Base-by-base conservation (phyloP, 176 grass and related monocot species). In the Triticum monococcum region DNA sequence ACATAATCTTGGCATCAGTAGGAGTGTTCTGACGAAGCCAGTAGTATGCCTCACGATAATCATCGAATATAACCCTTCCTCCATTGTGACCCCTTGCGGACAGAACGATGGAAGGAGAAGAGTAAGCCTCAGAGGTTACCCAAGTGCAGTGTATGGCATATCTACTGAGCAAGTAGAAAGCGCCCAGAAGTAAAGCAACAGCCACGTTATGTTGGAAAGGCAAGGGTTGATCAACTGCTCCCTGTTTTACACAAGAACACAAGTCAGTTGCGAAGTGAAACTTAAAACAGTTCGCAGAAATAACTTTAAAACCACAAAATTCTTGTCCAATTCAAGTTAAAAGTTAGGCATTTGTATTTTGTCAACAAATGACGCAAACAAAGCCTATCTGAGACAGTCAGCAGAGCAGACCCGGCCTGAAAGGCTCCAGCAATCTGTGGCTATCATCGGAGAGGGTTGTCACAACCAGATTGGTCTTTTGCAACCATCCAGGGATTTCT, bases 1-100 rank as follows among this genome's bases (percentile, higher is more conserved):
- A 99, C 97, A 99, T 99, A 81, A 99, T 87, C 87, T 99, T 99
- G 54, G 97, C 97, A 20, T 99, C 97, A 22, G 88, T 43, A 79
- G 97, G 97, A 77, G 97, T 99, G 83, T 99, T 99, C 72, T 99
- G 92, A 77, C 94, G 94, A 89, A 99, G 90, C 97, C 97, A 99
- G 73, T 93, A 96, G 61, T 99, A 99, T 69, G 97, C 97, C 87
- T 99, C 97, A 37, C 97, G 92, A 60, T 99, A 99, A 84, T 99
- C 97, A 87, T 99, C 97, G 87, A 99, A 99, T 67, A 99, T 99
- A 17, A 99, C 94, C 65, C 97, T 96, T 37, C 92, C 90, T 52
- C 94, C 94, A 74, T 91, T 87, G 79, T 91, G 89, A 67, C 97
- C 90, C 66, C 94, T 90, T 54, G 97, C 97, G 8, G 97, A 85